Evolutionary conservation across 2,329 filamentous ascomycete genomes (phyloP), one percentile per base, ranked within the genome.

Genomic region (Sclerotinia minor): DNA sequence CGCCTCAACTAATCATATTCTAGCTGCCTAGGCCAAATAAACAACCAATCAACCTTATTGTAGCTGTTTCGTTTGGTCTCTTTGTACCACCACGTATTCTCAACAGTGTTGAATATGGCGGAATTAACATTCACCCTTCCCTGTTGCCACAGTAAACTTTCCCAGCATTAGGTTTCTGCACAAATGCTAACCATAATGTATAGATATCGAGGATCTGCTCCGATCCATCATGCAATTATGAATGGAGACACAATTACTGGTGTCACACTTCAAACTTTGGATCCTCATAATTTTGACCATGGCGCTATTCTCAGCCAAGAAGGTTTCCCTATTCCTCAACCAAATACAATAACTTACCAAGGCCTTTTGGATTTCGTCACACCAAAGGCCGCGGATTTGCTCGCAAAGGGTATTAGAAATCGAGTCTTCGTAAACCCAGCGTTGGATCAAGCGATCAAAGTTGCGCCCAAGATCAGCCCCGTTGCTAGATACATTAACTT

Each of bases 51-150:
- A 93, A 97, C 77, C 82, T 99, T 68, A 85, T 99, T 72, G 83
- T 98, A 57, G 94, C 94, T 59, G 95, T 98, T 5, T 98, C 95
- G 0, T 99, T 98, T 79, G 95, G 95, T 3, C 84, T 97, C 9
- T 90, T 97, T 70, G 89, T 99, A 0, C 95, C 95, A 0, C 83
- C 85, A 0, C 84, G 92, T 5, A 87, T 98, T 21, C 82, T 99
- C 29, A 81, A 81, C 29, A 80, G 80, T 1, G 86, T 91, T 32
- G 86, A 85, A 73, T 97, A 96, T 79, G 94, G 94, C 54, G 95
- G 95, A 0, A 80, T 99, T 3, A 99, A 99, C 78, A 84, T 99
- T 2, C 95, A 99, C 76, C 95, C 95, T 1, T 98, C 94, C 0
- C 80, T 97, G 38, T 84, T 99, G 19, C 94, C 94, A 5, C 90